A percentile compares a stretch with the other conserved stretches of the same genome.
Conservation (phyloP, 768 basidiomycete species). For the Boletus sp. region DNA sequence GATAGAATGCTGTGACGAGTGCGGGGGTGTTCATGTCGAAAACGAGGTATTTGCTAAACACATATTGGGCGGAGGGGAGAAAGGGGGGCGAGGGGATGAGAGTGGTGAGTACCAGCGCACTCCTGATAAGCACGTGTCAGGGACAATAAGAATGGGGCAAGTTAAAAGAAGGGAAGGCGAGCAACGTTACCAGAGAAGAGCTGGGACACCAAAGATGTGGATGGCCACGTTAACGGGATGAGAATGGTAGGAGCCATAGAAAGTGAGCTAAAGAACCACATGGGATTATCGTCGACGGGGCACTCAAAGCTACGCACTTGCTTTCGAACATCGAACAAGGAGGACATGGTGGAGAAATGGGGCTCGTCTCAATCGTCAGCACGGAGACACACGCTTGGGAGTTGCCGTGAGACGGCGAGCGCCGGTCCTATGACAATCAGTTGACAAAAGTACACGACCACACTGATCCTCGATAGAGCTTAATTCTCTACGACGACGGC, state of each 20-base stretch:
- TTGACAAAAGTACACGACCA: neutral
- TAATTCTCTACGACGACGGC: neutral
- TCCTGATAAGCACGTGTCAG: slow-evolving; percentile 41
- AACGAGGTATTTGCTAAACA: slow-evolving; percentile 57
- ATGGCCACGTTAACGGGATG: slow-evolving; percentile 81
- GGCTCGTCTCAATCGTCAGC: neutral
- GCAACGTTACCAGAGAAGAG: slow-evolving; percentile 67
- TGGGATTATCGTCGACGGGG: neutral
- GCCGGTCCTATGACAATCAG: neutral
- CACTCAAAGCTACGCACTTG: slow-evolving; percentile 45
- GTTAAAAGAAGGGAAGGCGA: slow-evolving; percentile 9
- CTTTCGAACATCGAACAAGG: slow-evolving; percentile 63
- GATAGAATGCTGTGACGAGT: slow-evolving; percentile 54
- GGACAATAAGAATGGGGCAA: slow-evolving; percentile 2
- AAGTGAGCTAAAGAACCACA: slow-evolving; percentile 58
- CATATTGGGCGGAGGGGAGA: slow-evolving; percentile 51
- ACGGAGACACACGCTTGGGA: neutral
- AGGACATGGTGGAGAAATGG: slow-evolving; percentile 27
- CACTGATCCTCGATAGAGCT: neutral
- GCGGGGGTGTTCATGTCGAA: slow-evolving; percentile 71
- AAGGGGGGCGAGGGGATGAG: slow-evolving; percentile 49
- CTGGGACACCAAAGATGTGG: slow-evolving; percentile 82
- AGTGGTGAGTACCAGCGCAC: slow-evolving; percentile 51
- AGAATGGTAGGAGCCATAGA: slow-evolving; percentile 91
- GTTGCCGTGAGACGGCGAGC: neutral